Evolutionary conservation across 2,329 filamentous ascomycete genomes (phyloP), one percentile per base, ranked within the genome.

Genomic region (Bipolaris victoriae): DNA sequence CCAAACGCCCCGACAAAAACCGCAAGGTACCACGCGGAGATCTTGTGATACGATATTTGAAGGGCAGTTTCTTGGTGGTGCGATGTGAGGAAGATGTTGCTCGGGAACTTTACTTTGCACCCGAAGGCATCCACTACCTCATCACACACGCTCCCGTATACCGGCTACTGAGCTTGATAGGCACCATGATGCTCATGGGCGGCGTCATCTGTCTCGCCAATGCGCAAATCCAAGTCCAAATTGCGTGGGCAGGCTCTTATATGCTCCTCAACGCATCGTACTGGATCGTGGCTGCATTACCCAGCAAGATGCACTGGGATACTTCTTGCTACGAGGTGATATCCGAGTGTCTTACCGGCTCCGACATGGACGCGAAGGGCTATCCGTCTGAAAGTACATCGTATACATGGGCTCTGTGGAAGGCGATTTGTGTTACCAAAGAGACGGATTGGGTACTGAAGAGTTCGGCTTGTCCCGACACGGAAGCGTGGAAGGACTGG

Each of bases 121-220:
- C 81, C 0, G 81, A 83, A 62, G 75, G 78, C 44, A 81, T 83
- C 52, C 67, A 80, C 10, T 84, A 84, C 62, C 62, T 74, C 15
- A 64, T 83, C 20, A 65, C 74, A 29, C 69, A 77, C 53, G 75
- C 74, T 0, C 69, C 74, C 2, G 67, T 73, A 4, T 83, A 83
- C 60, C 74, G 81, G 22, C 66, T 81, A 7, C 71, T 83, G 11
- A 81, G 80, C n/a, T 68, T 84, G 20, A 62, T 82, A 3, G 81
- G 80, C 58, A 83, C 81, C 5, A 69, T 83, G 44, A 74, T 83
- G 70, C 77, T 84, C 47, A 83, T 84, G 81, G 74, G 80, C 36
- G 81, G 82, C 11, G 80, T 84, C 61, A 81, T 84, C 40, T 78
- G 76, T 40, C 77, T 84, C 3, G 81, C 80, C 59, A 84, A 83